Conservation (phyloP, 768 basidiomycete genomes). For the Russula virescens region DNA sequence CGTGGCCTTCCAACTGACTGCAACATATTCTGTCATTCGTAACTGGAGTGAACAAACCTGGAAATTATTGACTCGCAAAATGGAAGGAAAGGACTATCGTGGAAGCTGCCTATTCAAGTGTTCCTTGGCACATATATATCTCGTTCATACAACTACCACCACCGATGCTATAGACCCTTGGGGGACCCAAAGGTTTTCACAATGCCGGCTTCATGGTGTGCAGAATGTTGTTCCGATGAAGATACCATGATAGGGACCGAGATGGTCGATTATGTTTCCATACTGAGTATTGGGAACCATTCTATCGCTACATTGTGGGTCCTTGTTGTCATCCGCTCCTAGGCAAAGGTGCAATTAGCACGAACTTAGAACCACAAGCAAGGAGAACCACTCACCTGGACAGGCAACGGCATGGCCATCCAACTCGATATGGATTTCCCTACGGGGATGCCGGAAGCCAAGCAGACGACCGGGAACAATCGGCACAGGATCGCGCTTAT, state of each 20-base stretch:
- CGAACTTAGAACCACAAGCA: too few species aligned
- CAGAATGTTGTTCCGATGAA: slow-evolving; percentile 48
- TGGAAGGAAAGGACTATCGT: too few species aligned
- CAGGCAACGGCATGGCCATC: slow-evolving; percentile 15
- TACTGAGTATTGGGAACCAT: slow-evolving; percentile 47
- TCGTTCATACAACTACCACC: not conserved
- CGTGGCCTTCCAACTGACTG: too few species aligned
- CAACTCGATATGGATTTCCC: slow-evolving; percentile 18
- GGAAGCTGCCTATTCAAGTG: too few species aligned
- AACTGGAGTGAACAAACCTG: too few species aligned
- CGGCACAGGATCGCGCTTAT: slow-evolving; percentile 16
- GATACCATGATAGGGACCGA: slow-evolving; percentile 54
- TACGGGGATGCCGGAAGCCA: slow-evolving; percentile 12
- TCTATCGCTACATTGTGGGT: slow-evolving; percentile 47
- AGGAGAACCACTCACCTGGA: slow-evolving; percentile 4
- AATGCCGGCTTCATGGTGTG: slow-evolving; percentile 6
- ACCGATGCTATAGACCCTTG: not conserved
- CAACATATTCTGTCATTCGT: too few species aligned
- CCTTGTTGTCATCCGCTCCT: slow-evolving; percentile 45
- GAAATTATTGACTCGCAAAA: too few species aligned
- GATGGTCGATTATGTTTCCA: slow-evolving; percentile 44
- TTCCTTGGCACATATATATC: too few species aligned
- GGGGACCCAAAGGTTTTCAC: not conserved
- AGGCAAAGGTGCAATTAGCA: not conserved
- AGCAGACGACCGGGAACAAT: slow-evolving; percentile 18